Base-by-base conservation (phyloP, 2,329 filamentous ascomycete species). In the Fusarium torulosum region DNA sequence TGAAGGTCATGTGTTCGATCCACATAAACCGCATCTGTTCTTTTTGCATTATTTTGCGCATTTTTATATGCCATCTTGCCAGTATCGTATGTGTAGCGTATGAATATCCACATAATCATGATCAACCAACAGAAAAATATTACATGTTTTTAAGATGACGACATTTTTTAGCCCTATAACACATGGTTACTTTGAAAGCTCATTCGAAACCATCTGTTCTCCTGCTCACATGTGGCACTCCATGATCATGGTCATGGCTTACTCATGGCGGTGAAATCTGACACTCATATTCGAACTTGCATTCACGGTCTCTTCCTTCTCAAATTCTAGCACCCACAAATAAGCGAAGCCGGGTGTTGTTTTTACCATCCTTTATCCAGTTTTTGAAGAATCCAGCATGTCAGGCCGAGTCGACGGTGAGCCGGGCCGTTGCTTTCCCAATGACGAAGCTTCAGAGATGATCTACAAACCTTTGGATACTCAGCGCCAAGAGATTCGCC, bases 1-100 rank as follows among this genome's bases (percentile, higher is more conserved):
- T 61, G 56, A 61, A 61, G 59, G 59, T 61, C 59, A 37, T 61
- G 59, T 61, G 59, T 61, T 61, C 59, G 59, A 61, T 61, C 59
- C 59, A 61, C 59, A 61, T 37, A 61, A 61, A 61, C 59, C 47
- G 59, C 59, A 61, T 2, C 11, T 2, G 1, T 17, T 17, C 13
- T 61, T 61, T 61, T 54, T 27, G 10, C n/a, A 7, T n/a, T 50
- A 25, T 29, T 29, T 13, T 10, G 23, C 10, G 4, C 14, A 29
- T 19, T 15, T 25, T 25, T 3, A 25, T 2, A 2, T 25, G 10
- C 25, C 8, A 25, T 9, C 9, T n/a, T n/a, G n/a, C n/a, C n/a
- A n/a, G n/a, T n/a, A n/a, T n/a, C n/a, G n/a, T n/a, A n/a, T n/a
- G 1, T 25, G 9, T 10, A 25, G 25, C 10, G 2, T 5, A 37